Conservation (phyloP, 345 rosid genomes). For the Capsella bursapastoris region DNA sequence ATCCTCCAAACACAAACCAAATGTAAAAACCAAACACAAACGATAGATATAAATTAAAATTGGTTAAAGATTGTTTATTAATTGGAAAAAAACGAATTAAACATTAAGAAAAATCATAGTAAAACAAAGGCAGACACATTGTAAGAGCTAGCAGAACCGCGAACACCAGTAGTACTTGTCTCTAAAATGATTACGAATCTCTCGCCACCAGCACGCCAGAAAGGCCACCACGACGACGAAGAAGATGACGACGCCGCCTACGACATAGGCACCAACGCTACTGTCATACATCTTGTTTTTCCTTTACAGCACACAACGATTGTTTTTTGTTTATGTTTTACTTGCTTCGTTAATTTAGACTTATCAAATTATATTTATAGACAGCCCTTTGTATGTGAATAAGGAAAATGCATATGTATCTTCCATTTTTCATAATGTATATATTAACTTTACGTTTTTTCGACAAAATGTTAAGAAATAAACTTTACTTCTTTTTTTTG, state of each 20-base stretch:
- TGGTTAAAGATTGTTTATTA: background rate
- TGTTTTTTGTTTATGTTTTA: background rate
- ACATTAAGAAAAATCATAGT: background rate
- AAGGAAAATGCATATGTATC: background rate
- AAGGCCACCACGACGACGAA: background rate
- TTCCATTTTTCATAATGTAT: background rate
- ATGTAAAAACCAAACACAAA: background rate
- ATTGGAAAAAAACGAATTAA: background rate
- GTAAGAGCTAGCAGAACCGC: no score
- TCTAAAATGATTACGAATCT: background rate
- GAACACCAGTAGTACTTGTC: background rate
- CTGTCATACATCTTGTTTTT: conserved; percentile 6
- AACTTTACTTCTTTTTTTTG: no score
- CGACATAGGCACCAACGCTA: background rate
- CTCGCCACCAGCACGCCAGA: background rate
- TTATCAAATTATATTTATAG: background rate
- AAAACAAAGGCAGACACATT: background rate
- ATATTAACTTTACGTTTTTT: background rate
- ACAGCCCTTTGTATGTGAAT: background rate
- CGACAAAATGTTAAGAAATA: background rate
- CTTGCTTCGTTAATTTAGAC: background rate
- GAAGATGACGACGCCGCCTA: background rate
- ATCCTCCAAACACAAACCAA: background rate
- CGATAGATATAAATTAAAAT: background rate
- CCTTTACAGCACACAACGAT: background rate